Conservation (phyloP, 2,329 filamentous ascomycete genomes). For the Cladobotryum mycophilum region DNA sequence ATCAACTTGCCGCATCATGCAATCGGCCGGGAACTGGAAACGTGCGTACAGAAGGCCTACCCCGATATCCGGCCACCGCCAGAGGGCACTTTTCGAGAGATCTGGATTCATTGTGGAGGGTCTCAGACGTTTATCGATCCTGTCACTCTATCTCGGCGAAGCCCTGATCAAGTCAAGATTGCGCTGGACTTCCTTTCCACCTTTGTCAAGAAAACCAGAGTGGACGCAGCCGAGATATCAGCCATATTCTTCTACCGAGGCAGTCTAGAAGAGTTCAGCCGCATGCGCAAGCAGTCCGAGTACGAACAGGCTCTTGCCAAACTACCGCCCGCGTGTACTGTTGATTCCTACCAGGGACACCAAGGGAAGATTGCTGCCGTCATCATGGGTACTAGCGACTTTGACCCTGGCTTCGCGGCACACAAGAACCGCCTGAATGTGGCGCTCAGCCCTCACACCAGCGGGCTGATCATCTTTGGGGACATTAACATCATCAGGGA, state of each 20-base stretch:
- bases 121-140: neutral
- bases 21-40: conserved; percentile 1
- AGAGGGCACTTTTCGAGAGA: conserved; percentile 3
- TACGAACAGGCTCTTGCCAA: conserved; percentile 6
- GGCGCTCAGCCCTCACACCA: conserved; percentile 14
- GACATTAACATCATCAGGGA: conserved; percentile 11
- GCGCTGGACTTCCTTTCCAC: conserved; percentile 14
- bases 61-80: neutral
- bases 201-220: conserved; percentile 7
- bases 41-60: conserved; percentile 2
- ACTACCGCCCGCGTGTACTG: conserved; percentile 10
- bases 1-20: neutral
- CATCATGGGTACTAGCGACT: conserved; percentile 14
- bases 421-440: conserved; percentile 14
- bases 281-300: conserved; percentile 2
- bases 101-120: conserved; percentile 17
- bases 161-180: conserved; percentile 13
- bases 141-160: conserved; percentile 7
- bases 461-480: conserved; percentile 16
- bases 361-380: conserved; percentile 17
- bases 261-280: conserved; percentile 11
- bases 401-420: conserved; percentile 13
- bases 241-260: conserved; percentile 16
- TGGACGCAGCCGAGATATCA: conserved; percentile 10
- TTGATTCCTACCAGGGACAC: conserved; percentile 19